Conservation (phyloP, 306 rosid species). For the Chamaecrista fasciculata region DNA sequence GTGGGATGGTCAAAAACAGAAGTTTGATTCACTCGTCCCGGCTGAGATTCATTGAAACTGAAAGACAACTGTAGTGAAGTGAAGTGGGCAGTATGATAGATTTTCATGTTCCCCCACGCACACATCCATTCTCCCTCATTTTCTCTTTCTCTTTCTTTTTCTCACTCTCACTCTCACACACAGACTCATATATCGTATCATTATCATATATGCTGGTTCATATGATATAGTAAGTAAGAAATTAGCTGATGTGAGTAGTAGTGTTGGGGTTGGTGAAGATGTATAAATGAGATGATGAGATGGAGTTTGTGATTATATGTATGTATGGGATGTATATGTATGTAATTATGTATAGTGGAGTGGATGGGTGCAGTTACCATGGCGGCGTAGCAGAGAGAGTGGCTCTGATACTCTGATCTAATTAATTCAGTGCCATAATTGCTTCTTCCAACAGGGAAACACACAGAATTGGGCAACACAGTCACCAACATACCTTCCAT, state of each 20-base stretch:
- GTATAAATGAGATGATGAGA: conserved; percentile 36
- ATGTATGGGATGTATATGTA: no score
- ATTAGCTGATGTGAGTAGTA: no score
- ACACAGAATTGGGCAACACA: conserved; percentile 28
- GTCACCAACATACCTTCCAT: conserved; percentile 1
- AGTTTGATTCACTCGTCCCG: conserved; percentile 27
- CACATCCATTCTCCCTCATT: conserved; percentile 25
- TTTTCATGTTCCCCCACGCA: conserved; percentile 52
- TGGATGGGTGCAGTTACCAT: conserved; percentile 62
- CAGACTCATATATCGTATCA: no score
- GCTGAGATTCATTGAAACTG: conserved; percentile 57
- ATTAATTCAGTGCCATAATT: conserved; percentile 71
- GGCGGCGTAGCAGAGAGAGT: conserved; percentile 84
- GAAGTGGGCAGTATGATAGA: conserved; percentile 47
- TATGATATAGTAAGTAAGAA: no score
- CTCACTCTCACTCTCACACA: background rate
- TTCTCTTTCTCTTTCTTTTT: background rate
- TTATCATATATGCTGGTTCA: no score
- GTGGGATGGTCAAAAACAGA: conserved; percentile 41
- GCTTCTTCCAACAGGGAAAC: conserved; percentile 56
- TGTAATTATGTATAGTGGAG: conserved; percentile 26
- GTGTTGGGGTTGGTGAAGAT: conserved; percentile 30
- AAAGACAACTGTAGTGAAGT: conserved; percentile 54
- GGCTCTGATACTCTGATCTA: no score
- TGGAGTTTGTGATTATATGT: no score